A percentile compares a stretch with the other conserved stretches of the same genome.
These are phyloP conservation scores for Cetradonia linearis DNA, from an alignment of 495 filamentous ascomycete genomes.

Conservation along the genomic window DNA sequence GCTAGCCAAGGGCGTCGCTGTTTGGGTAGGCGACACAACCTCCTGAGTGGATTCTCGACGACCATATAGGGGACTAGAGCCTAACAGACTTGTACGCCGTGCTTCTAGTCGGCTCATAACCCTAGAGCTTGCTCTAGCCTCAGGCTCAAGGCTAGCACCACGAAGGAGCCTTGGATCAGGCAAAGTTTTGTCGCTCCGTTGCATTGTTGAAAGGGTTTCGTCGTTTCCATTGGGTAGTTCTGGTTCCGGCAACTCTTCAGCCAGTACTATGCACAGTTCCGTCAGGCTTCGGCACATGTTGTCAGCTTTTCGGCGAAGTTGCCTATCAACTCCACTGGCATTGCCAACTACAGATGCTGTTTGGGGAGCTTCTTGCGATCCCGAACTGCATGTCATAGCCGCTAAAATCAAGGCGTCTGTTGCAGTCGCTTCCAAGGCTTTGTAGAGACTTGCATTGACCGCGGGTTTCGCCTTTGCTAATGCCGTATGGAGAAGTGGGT, in stretches of 20 bases:
- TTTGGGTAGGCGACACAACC: conserved; percentile 30
- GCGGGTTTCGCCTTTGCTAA: conserved; percentile 62
- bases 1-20: conserved; percentile 25
- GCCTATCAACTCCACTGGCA: conserved; percentile 55
- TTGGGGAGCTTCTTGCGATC: conserved; percentile 44
- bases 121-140: conserved; percentile 46
- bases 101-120: conserved; percentile 63
- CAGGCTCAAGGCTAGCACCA: conserved; percentile 37
- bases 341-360: conserved; percentile 55
- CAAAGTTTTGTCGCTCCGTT: conserved; percentile 28
- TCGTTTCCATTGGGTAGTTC: conserved; percentile 10
- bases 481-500: conserved; percentile 73
- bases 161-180: conserved; percentile 32
- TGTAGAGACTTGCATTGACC: conserved; percentile 61
- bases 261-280: conserved; percentile 80
- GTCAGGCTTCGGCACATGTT: conserved; percentile 87
- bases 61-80: conserved; percentile 30
- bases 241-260: conserved; percentile 38
- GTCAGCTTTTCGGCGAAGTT: conserved; percentile 80
- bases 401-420: conserved; percentile 70
- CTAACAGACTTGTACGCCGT: conserved; percentile 53
- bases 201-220: conserved; percentile 24
- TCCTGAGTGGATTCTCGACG: conserved; percentile 24
- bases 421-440: conserved; percentile 70
- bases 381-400: conserved; percentile 55